Conservation (phyloP, 176 grass and related monocot genomes). For the Raddia guianensis region DNA sequence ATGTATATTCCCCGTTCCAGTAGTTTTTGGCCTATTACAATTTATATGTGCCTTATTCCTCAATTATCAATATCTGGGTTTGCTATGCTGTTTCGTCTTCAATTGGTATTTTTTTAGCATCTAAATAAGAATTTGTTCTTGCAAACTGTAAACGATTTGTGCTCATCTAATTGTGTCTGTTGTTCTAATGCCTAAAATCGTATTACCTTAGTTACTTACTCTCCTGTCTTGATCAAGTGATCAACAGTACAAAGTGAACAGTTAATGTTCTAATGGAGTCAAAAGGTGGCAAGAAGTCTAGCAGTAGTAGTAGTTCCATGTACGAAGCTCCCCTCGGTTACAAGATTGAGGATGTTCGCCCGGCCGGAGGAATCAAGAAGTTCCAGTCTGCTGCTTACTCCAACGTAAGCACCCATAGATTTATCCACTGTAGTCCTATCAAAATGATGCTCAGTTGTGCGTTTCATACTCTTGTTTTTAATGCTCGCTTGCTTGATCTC, state of each 20-base stretch:
- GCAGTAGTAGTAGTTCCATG: slow-evolving; percentile 70
- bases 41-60: neutral
- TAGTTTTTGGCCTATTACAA: neutral
- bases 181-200: neutral
- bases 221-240: neutral
- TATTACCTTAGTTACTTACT: neutral
- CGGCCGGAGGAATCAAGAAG: slow-evolving; percentile 91
- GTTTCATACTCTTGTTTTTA: slow-evolving; percentile 32
- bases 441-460: neutral
- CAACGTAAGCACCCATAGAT: slow-evolving; percentile 65
- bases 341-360: slow-evolving; percentile 95
- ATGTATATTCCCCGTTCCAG: neutral
- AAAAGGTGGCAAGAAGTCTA: slow-evolving; percentile 82
- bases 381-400: slow-evolving; percentile 99
- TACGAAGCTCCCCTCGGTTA: slow-evolving; percentile 97
- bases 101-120: neutral
- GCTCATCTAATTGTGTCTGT: neutral
- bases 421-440: neutral
- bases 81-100: neutral
- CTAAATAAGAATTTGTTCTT: neutral
- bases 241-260: slow-evolving; percentile 19
- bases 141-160: neutral
- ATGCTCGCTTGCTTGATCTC: slow-evolving; percentile 30
- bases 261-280: slow-evolving; percentile 98
- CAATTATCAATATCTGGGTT: neutral